Evolutionary conservation across 2,329 filamentous ascomycete species (phyloP).

Genomic region (Falciphora oryzae): DNA sequence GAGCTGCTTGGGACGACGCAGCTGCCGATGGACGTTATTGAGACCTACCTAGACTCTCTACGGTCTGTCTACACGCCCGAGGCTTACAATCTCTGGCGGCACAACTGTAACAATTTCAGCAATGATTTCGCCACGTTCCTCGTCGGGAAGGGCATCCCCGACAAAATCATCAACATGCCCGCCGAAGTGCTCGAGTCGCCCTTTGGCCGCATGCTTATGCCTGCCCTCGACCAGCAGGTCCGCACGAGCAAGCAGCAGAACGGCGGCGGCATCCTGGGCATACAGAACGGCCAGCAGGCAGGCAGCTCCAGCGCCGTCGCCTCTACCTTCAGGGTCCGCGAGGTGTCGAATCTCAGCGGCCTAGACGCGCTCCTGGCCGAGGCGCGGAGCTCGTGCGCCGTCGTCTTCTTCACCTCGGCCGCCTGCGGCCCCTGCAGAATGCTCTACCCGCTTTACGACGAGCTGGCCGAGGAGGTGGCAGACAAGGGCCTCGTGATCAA

Average conservation of each 20-base stretch:
- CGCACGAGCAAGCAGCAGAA: conserved; percentile 41
- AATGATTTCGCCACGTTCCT: conserved; percentile 90
- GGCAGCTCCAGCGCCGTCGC: conserved; percentile 2
- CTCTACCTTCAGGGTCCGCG: conserved; percentile 41
- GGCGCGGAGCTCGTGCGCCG: conserved; percentile 62
- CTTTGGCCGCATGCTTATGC: conserved; percentile 81
- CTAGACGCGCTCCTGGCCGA: conserved; percentile 54
- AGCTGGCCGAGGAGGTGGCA: conserved; percentile 68
- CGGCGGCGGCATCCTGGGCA: conserved; percentile 31
- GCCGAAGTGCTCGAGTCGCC: conserved; percentile 79
- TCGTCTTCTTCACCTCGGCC: conserved; percentile 88
- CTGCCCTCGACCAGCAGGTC: conserved; percentile 54
- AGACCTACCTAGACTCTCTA: conserved; percentile 83
- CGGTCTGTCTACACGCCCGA: conserved; percentile 76
- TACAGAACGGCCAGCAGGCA: conserved; percentile 42
- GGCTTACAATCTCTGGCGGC: conserved; percentile 82
- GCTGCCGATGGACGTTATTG: conserved; percentile 72
- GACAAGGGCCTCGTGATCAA: conserved; percentile 70
- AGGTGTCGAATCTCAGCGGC: conserved; percentile 51
- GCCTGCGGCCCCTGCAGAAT: conserved; percentile 81
- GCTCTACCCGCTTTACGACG: conserved; percentile 75
- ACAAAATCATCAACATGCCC: conserved; percentile 79
- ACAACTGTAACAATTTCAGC: conserved; percentile 98
- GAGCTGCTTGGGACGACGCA: conserved; percentile 70
- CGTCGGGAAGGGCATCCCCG: conserved; percentile 80